phyloP scores from a whole-genome alignment of 2,329 filamentous ascomycete genomes.

The Lithohypha guttulata region DNA sequence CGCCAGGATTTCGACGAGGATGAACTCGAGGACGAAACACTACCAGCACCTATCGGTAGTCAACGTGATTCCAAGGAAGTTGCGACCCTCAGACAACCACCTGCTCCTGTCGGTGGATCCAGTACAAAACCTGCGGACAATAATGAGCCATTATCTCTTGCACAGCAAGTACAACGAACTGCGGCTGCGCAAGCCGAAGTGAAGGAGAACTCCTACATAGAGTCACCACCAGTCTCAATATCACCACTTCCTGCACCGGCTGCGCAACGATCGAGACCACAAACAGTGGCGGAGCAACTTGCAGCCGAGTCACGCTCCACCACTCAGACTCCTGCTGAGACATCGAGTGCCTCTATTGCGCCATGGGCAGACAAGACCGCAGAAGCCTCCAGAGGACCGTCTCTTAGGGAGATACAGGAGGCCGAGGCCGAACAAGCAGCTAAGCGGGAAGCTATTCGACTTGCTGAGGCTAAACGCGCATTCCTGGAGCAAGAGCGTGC shows the following conservation, averaged over 20 bases:
- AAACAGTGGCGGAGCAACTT: slow-evolving; percentile 69
- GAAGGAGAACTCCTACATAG: slow-evolving; percentile 41
- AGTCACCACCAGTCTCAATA: slow-evolving; percentile 61
- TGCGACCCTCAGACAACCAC: slow-evolving; percentile 12
- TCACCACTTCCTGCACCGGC: slow-evolving; percentile 82
- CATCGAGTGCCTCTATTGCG: slow-evolving; percentile 62
- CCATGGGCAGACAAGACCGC: slow-evolving; percentile 85
- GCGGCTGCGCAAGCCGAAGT: slow-evolving; percentile 28
- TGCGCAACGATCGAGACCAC: slow-evolving; percentile 70
- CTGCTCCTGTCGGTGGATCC: slow-evolving; percentile 21
- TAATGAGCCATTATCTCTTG: slow-evolving; percentile 51
- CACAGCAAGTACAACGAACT: slow-evolving; percentile 75
- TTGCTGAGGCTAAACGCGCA: slow-evolving; percentile 61
- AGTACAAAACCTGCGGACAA: slow-evolving; percentile 24
- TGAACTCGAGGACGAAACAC: slow-evolving; percentile 28
- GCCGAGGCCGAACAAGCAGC: slow-evolving; percentile 88
- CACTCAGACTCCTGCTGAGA: slow-evolving; percentile 62
- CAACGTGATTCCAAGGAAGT: slow-evolving; percentile 24
- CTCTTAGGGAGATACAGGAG: slow-evolving; percentile 92
- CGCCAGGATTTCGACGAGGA: slow-evolving; percentile 57
- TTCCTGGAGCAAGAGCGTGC: slow-evolving; percentile 64
- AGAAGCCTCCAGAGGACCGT: slow-evolving; percentile 70
- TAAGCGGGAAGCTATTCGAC: slow-evolving; percentile 72
- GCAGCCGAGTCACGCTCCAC: slow-evolving; percentile 58
- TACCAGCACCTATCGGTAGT: slow-evolving; percentile 30